Conservation (phyloP, 495 filamentous ascomycete genomes). For the Aspergillus coremiiformis region DNA sequence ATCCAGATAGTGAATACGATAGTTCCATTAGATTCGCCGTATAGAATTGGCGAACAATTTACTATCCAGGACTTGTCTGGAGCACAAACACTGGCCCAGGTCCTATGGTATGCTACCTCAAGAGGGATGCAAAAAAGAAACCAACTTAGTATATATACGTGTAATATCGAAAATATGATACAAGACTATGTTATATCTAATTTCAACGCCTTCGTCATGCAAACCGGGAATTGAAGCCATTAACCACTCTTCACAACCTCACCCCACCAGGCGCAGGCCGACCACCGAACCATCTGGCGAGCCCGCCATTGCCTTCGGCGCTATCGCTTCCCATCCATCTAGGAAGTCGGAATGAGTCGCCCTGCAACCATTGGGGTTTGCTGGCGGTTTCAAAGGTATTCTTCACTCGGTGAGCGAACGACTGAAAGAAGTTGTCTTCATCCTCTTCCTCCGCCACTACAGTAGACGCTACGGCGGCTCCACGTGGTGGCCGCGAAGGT, state of each 20-base stretch:
- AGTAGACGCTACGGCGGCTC: conserved; percentile 23
- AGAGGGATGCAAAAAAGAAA: no score
- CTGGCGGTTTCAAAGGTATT: conserved; percentile 88
- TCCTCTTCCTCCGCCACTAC: conserved; percentile 50
- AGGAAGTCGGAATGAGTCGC: conserved; percentile 62
- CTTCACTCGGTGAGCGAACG: conserved; percentile 72
- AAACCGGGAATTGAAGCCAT: background rate
- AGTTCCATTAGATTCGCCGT: no score
- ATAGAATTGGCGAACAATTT: no score
- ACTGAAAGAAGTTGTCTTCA: conserved; percentile 74
- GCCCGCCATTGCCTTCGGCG: conserved; percentile 30
- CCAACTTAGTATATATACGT: background rate
- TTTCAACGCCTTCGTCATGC: conserved; percentile 27
- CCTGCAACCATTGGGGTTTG: conserved; percentile 70
- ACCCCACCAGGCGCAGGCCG: conserved; percentile 44
- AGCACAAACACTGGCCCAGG: no score
- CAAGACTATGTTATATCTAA: conserved; percentile 7
- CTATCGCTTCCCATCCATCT: conserved; percentile 62
- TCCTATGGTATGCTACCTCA: no score
- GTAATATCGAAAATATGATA: conserved; percentile 7
- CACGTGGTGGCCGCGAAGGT: conserved; percentile 22
- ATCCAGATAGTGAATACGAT: no score
- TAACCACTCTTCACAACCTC: conserved; percentile 17
- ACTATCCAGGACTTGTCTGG: no score
- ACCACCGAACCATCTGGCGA: conserved; percentile 49